These are phyloP conservation scores for Malbranchea zuffiana DNA, from an alignment of 2,329 filamentous ascomycete genomes.

Conservation along the genomic window DNA sequence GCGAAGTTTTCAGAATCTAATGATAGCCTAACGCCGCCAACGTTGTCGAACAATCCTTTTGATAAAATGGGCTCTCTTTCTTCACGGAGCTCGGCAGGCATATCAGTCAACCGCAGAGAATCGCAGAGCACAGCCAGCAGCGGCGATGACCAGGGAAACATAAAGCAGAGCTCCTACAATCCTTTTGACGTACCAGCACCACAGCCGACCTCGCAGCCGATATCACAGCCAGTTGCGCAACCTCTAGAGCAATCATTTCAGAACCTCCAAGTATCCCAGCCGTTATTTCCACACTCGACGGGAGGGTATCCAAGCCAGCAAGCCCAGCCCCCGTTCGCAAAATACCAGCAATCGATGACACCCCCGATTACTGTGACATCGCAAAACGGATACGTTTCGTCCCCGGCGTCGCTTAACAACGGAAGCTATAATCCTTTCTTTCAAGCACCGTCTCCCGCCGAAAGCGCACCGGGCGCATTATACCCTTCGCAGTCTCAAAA, in stretches of 20 bases:
- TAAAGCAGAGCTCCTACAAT: slow-evolving; percentile 43
- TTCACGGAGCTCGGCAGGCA: slow-evolving; percentile 8
- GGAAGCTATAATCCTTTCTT: slow-evolving; percentile 23
- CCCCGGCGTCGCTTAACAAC: slow-evolving; percentile 27
- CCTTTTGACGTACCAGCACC: slow-evolving; percentile 50
- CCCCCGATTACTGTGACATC: slow-evolving; percentile 30
- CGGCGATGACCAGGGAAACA: slow-evolving; percentile 21
- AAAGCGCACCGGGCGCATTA: slow-evolving; percentile 17
- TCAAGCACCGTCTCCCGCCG: slow-evolving; percentile 25
- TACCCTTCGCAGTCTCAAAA: slow-evolving; percentile 19
- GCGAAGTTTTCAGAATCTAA: slow-evolving; percentile 13
- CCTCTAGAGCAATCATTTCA: slow-evolving; percentile 60
- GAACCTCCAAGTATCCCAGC: slow-evolving; percentile 59
- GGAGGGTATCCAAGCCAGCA: slow-evolving; percentile 46
- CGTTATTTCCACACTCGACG: slow-evolving; percentile 65
- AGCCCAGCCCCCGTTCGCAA: slow-evolving; percentile 29
- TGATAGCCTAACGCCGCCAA: slow-evolving; percentile 15
- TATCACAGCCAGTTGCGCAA: too few relatives aligned
- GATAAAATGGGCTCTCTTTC: slow-evolving; percentile 42
- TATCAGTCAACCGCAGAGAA: slow-evolving; percentile 21
- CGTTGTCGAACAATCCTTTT: slow-evolving; percentile 54
- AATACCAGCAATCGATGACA: slow-evolving; percentile 34
- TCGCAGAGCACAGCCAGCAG: slow-evolving; percentile 20
- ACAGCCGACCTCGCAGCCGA: slow-evolving; percentile 24
- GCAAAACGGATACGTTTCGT: slow-evolving; percentile 26